Evolutionary conservation across 75 land plant genomes (phyloP).

Genomic region (Cupressus sempervirens): DNA sequence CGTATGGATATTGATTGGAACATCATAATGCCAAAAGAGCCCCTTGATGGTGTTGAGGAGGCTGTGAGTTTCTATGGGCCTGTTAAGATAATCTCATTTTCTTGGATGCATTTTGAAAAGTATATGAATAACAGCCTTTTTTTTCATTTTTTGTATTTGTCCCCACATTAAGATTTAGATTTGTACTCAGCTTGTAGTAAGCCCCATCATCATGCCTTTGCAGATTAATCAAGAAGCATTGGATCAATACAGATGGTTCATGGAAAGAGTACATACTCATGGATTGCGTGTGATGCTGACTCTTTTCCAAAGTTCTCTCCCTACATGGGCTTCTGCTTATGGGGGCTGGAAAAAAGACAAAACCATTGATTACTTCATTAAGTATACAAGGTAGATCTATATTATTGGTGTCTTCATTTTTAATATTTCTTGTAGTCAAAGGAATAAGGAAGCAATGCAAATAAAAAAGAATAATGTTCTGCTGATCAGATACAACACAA

Average conservation of each 20-base stretch:
- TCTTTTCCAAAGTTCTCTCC: conserved; percentile 91
- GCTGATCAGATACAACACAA: no score
- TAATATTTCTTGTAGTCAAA: neutral
- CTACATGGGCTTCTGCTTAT: conserved; percentile 92
- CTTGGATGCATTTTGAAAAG: neutral
- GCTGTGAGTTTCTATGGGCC: conserved; percentile 37
- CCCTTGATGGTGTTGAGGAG: conserved; percentile 48
- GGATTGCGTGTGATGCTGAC: conserved; percentile 99
- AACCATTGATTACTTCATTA: conserved; percentile 82
- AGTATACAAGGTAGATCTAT: conserved; percentile 63
- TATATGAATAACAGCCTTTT: neutral
- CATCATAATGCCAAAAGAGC: conserved; percentile 81
- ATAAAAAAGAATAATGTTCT: no score
- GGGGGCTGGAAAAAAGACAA: conserved; percentile 93
- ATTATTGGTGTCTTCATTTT: neutral
- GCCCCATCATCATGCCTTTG: neutral
- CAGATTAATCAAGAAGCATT: conserved; percentile 84
- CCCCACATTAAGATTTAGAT: neutral
- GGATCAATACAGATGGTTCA: conserved; percentile 72
- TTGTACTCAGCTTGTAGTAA: neutral
- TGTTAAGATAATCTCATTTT: neutral
- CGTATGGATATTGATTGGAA: conserved; percentile 96
- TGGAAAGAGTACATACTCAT: conserved; percentile 64
- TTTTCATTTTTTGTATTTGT: neutral
- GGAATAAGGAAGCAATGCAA: no score